phyloP scores from a whole-genome alignment of 2,329 filamentous ascomycete species.

The Aureobasidium sp. region DNA sequence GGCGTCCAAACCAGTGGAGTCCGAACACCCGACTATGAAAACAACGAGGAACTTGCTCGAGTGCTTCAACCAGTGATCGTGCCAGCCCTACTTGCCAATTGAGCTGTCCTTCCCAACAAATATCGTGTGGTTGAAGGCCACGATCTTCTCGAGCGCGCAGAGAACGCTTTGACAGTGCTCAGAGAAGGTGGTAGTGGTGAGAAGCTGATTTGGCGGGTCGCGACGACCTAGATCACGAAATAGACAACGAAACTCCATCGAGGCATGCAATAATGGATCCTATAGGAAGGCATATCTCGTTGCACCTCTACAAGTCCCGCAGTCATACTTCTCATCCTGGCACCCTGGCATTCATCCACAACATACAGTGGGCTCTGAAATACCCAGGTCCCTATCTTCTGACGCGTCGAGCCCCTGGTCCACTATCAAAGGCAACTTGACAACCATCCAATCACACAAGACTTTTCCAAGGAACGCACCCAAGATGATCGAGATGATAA shows the following conservation, averaged over 20 bases:
- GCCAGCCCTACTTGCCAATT: conserved; percentile 38
- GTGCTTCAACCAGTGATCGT: conserved; percentile 51
- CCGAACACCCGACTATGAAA: conserved; percentile 48
- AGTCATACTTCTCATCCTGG: too few species aligned
- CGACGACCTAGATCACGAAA: too few species aligned
- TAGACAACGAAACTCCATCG: too few species aligned
- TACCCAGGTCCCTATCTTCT: neutral
- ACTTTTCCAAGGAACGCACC: conserved; percentile 68
- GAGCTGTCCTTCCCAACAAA: conserved; percentile 37
- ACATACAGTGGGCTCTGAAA: conserved; percentile 8
- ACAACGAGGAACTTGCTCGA: conserved; percentile 51
- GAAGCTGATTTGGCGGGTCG: conserved; percentile 36
- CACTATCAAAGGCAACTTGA: neutral
- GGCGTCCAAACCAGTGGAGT: conserved; percentile 50
- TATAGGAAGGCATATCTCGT: too few species aligned
- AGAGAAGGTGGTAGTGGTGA: conserved; percentile 40
- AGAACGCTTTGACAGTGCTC: conserved; percentile 39
- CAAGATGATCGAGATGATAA: conserved; percentile 75
- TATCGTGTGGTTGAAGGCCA: conserved; percentile 36
- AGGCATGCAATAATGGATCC: too few species aligned
- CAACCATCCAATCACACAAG: conserved; percentile 57
- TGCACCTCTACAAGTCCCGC: too few species aligned
- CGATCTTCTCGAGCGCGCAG: conserved; percentile 36
- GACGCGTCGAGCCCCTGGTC: neutral
- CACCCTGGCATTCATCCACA: neutral